Evolutionary conservation across 495 filamentous ascomycete genomes (phyloP), one percentile per base, ranked within the genome.

Genomic region (Amphirosellinia nigrospora): DNA sequence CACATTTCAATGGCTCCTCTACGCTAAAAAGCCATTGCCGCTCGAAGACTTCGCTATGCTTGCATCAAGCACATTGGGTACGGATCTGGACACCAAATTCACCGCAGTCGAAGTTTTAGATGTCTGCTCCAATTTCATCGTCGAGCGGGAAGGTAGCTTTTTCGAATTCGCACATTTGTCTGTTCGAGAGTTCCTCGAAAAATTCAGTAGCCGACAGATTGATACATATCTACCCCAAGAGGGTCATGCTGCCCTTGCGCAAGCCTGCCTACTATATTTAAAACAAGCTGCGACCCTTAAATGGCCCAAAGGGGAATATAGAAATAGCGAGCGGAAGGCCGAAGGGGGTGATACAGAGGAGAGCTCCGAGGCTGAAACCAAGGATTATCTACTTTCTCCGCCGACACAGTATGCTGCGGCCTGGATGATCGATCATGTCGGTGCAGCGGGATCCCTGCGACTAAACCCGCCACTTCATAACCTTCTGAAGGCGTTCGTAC

Each of bases 1-100:
- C 60, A 58, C 68, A 46, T 48, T 65, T 46, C 58, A 58, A 41
- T 70, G 68, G 68, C 68, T 65, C 6, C 43, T 70, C 23, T 64
- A 70, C 30, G 60, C 68, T 10, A 41, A 65, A n/a, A 48, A 65
- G 52, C 55, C 48, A 16, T 53, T 70, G 26, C 30, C 61, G 28
- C 28, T 58, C 45, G 26, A 56, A 23, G 68, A 39, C 6, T 28
- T 64, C 30, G 58, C 67, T 34, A n/a, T 32, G 13, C 34, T 67
- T 39, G 53, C 53, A 41, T 61, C 63, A 19, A 11, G 34, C 30
- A 16, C 43, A 46, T 32, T 48, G 1, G 32, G 19, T 50, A 43
- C 15, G 11, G 43, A 64, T 11, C 30, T 7, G 9, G 30, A 36
- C 30, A 50, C 32, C 19, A 55, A 39, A 23, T 65, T 16, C 10